Evolutionary conservation across 129 eudicot genomes (phyloP).

Genomic region (Glebionis coronaria): DNA sequence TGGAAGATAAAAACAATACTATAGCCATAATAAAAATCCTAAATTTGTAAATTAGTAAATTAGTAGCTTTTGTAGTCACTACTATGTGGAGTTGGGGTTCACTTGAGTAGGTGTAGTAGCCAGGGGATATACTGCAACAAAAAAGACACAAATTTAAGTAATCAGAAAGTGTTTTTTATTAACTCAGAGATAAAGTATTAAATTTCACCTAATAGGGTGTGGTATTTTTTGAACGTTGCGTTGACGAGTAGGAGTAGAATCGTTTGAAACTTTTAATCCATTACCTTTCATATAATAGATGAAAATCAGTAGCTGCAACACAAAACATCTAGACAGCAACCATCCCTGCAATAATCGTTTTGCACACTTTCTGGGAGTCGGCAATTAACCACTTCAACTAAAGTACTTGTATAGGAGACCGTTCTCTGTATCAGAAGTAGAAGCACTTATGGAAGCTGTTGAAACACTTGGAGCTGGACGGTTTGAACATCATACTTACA

Average conservation of each 20-base stretch:
- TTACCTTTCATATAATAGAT: no score
- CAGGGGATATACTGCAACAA: constrained; percentile 49
- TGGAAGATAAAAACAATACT: no score
- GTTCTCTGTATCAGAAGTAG: constrained; percentile 95
- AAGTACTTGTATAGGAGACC: no score
- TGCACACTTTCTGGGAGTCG: no score
- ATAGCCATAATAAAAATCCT: no score
- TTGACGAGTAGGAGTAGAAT: constrained; percentile 54
- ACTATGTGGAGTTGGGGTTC: constrained; percentile 81
- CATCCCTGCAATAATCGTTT: no score
- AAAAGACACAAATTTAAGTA: neutral
- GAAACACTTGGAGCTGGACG: constrained; percentile 98
- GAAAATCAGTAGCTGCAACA: no score
- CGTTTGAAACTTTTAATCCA: no score
- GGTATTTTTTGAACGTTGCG: constrained; percentile 27
- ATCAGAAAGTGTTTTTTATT: neutral
- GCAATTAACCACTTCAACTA: no score
- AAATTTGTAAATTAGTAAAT: no score
- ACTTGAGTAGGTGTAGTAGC: constrained; percentile 59
- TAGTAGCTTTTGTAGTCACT: no score
- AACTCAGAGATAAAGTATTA: neutral
- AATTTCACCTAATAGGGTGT: constrained; percentile 35
- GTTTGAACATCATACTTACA: constrained; percentile 36
- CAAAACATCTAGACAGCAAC: no score
- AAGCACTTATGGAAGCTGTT: constrained; percentile 94